Evolutionary conservation across 1,139 yeast genomes (phyloP).

Genomic region (Nakaseomyces sp.): DNA sequence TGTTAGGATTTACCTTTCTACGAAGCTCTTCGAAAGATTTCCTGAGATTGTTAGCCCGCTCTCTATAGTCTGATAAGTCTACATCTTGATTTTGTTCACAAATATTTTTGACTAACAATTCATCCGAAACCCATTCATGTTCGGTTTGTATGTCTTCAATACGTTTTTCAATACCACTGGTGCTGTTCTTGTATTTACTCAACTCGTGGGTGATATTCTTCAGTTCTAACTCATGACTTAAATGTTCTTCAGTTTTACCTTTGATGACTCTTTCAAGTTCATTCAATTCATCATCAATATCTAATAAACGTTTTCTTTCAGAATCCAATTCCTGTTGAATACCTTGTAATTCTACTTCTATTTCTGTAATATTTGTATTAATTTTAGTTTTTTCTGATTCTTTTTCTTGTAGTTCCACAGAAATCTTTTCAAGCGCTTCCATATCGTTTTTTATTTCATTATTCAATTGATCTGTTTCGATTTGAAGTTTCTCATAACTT

Average conservation of each 20-base stretch:
- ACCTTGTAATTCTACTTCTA: conserved; percentile 9
- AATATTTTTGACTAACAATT: conserved; percentile 44
- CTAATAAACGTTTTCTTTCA: conserved; percentile 56
- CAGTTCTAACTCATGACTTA: conserved; percentile 44
- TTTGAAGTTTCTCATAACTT: conserved; percentile 53
- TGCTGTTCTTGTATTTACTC: conserved; percentile 45
- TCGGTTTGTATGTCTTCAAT: conserved; percentile 46
- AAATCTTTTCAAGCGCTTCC: conserved; percentile 35
- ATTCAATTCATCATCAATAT: conserved; percentile 69
- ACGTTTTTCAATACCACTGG: conserved; percentile 36
- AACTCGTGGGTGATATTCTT: conserved; percentile 60
- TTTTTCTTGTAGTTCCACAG: conserved; percentile 38
- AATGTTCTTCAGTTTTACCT: conserved; percentile 43
- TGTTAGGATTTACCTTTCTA: conserved; percentile 76
- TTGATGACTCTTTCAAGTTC: conserved; percentile 50
- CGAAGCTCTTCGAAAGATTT: conserved; percentile 68
- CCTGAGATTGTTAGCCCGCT: conserved; percentile 47
- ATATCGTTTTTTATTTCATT: conserved; percentile 45
- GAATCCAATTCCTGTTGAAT: conserved; percentile 31
- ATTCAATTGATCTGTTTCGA: conserved; percentile 62
- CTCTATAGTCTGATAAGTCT: conserved; percentile 54
- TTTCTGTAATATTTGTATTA: conserved; percentile 18
- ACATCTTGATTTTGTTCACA: conserved; percentile 53
- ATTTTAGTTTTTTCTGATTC: conserved; percentile 29
- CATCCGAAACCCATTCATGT: conserved; percentile 68